A percentile compares a stretch with the other conserved stretches of the same genome.
Conservation (phyloP, 331 rosid species). For the Cydonia oblonga region DNA sequence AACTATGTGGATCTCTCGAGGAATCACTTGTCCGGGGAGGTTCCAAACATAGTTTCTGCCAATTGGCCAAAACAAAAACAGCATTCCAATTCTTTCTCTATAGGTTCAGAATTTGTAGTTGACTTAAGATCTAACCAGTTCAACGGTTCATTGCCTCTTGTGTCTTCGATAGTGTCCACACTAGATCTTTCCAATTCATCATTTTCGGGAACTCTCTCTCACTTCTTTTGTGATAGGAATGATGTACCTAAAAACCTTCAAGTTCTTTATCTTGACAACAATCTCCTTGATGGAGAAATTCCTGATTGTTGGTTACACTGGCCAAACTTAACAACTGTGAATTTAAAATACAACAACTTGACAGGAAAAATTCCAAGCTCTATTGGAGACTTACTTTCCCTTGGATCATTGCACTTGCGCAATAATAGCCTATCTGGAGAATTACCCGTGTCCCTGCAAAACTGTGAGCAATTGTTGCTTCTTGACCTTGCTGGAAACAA, state of each 20-base stretch:
- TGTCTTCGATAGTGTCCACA: rapidly evolving
- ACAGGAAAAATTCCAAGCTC: not conserved
- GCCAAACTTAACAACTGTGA: not conserved
- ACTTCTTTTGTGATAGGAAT: not conserved
- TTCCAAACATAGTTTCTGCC: not conserved
- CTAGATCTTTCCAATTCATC: not conserved
- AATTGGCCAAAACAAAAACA: not conserved
- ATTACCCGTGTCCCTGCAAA: constrained; percentile 8
- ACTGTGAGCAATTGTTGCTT: constrained; percentile 5
- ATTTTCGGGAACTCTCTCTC: not conserved
- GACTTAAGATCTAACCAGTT: not conserved
- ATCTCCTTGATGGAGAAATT: not conserved
- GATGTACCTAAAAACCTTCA: not conserved
- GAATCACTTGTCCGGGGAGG: not conserved
- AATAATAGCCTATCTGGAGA: not conserved
- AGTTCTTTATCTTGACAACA: not conserved
- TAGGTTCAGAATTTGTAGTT: rapidly evolving
- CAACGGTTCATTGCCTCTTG: not conserved
- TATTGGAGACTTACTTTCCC: not conserved
- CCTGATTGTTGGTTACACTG: not conserved
- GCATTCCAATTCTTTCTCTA: not conserved
- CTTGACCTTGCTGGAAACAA: constrained; percentile 26
- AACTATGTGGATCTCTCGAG: not conserved
- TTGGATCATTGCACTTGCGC: not conserved
- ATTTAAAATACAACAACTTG: not conserved